Base-by-base conservation (phyloP, 2,329 filamentous ascomycete genomes). In the Colletotrichum tofieldiae region DNA sequence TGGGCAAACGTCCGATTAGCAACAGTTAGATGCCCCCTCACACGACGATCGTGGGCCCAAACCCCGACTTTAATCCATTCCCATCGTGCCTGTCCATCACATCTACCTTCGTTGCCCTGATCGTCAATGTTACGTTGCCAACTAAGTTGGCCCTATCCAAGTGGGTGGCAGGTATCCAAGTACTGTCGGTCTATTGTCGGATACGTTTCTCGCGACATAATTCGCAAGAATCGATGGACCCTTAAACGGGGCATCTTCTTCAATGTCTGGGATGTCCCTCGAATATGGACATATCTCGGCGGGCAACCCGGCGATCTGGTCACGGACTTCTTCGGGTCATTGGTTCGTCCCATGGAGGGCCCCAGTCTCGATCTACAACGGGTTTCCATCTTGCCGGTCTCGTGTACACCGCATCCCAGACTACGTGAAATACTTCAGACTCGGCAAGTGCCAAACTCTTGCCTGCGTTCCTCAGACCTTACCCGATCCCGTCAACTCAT, bases 241-340 rank as follows among this genome's bases (percentile, higher is more conserved):
- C 45, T 63, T 41, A 54, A 68, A 59, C 55, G 43, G 59, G 52
- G 52, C 37, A 49, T 51, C 59, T 72, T 47, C n/a, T 45, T 12
- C 23, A 43, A 16, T 47, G 32, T 16, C 52, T 32, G 54, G 69
- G 65, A 47, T 69, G 52, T 43, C 37, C 68, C 52, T 60, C 65
- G 58, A 54, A 26, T 49, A 52, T 16, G 45, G 37, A 41, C 35
- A 41, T 39, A 55, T 39, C 65, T 37, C 41, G 45, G 69, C 35
- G 52, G 69, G 52, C 59, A 69, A 64, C 65, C 65, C 54, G 69
- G 60, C 54, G 65, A 69, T 72, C 65, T 60, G 39, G 39, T 64
- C 47, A 63, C 45, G 55, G 39, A 68, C 37, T 60, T 69, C 23
- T 37, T n/a, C 32, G 52, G 45, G 26, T 41, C 26, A 64, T 68